Base-by-base conservation (phyloP, 1,284 basidiomycete species). In the Ganoderma lingzhi region DNA sequence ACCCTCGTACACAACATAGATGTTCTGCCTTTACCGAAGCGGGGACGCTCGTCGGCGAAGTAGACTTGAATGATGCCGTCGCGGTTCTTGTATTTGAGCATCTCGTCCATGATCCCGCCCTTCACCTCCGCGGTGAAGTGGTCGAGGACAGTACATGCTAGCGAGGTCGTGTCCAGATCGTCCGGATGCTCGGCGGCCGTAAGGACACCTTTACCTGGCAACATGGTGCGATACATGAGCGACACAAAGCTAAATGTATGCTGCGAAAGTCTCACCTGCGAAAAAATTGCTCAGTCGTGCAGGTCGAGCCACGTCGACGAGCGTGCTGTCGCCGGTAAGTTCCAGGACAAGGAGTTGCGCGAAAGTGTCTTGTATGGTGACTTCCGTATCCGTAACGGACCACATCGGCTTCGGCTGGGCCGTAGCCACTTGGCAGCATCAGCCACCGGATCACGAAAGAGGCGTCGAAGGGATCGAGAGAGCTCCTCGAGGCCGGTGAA, bases 281-380 rank as follows among this genome's bases (percentile, higher is more conserved):
- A 70, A 70, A 1, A 89, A 80, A 67, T 88, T 71, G 2, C 83
- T 84, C 0, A 86, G 83, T 3, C 84, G 83, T 65, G 85, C 79
- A 3, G 79, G 76, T 87, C 86, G 70, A 86, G 87, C 73, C 86
- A 88, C 0, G 83, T 86, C 63, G 6, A 62, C 69, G 19, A 70
- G 60, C 10, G 12, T 35, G 23, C 15, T 28, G 83, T 88, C 81
- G 10, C 78, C 74, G 0, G 86, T 88, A 4, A 82, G 79, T 66
- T 90, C 88, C 4, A 88, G 77, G 64, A 90, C 86, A 8, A 90
- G 79, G 3, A 89, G 81, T 71, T 89, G 87, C 1, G 85, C 80
- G 69, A 88, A 89, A 71, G 87, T 88, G 75, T 89, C 87, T 55
- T 80, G 72, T 9, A 88, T 72, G 23, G 77, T 71, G 0, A 83